A percentile compares a stretch with the other conserved stretches of the same genome.
phyloP scores from a whole-genome alignment of 441 rosid species.

The Brassica balearica region DNA sequence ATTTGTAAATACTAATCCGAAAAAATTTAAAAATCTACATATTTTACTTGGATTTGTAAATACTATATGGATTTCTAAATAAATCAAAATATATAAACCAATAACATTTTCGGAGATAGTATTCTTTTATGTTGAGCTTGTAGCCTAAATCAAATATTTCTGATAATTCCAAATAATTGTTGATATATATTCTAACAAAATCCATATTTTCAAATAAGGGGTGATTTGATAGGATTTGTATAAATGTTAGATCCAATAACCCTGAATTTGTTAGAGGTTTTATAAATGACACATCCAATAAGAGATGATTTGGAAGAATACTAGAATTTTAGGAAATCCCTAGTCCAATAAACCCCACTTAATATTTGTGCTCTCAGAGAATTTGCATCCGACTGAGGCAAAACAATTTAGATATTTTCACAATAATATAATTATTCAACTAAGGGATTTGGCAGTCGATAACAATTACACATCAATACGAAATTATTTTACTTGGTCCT shows the following conservation, averaged over 20 bases:
- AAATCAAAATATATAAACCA: too few relatives aligned
- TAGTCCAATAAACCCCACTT: neutral
- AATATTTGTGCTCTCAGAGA: too few relatives aligned
- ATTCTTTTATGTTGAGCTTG: neutral
- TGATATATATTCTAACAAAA: neutral
- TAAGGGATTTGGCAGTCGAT: too few relatives aligned
- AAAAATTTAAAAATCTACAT: too few relatives aligned
- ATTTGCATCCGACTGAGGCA: too few relatives aligned
- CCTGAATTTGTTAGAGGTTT: neutral
- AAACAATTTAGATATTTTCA: too few relatives aligned
- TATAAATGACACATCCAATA: neutral
- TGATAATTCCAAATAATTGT: neutral
- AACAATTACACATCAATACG: too few relatives aligned
- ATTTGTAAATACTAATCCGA: too few relatives aligned
- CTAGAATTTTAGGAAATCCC: neutral
- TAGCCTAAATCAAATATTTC: neutral
- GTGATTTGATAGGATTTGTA: neutral
- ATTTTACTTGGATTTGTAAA: too few relatives aligned
- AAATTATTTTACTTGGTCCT: too few relatives aligned
- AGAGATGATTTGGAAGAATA: neutral
- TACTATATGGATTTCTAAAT: too few relatives aligned
- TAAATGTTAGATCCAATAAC: neutral
- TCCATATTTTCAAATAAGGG: neutral
- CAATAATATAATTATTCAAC: too few relatives aligned
- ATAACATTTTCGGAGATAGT: neutral